Evolutionary conservation across 1,284 basidiomycete genomes (phyloP), one percentile per base, ranked within the genome.

Genomic region (Austroboletus niveus): DNA sequence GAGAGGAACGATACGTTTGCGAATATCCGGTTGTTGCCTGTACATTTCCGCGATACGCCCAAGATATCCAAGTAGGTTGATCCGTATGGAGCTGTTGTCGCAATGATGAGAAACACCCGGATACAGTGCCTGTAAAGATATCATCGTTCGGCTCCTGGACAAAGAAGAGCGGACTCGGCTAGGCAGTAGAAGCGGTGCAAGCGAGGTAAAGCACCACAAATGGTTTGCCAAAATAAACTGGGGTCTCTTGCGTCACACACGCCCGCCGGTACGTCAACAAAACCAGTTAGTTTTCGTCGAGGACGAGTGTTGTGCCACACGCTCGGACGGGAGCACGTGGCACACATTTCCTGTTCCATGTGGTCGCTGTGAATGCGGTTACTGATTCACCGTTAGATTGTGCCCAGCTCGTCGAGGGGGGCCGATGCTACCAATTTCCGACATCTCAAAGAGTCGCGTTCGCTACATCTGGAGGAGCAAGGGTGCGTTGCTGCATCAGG

Each of bases 141-240:
- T 92, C 66, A 82, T 99, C 61, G 80, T 80, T 42, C 92, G 94
- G 61, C 72, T 98, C 48, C 76, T 99, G 59, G 91, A 94, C 80
- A 99, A 99, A 77, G 88, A 90, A 64, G 96, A 99, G 71, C 78
- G 82, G 64, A 88, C 85, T 59, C 83, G 96, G 49, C 72, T 99
- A 49, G 96, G 96, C 43, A 93, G 91, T 70, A 86, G 83, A 69
- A 93, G 88, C 56, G 97, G 97, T 38, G 97, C 97, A 43, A 95
- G 92, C 62, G 97, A 99, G 72, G 94, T 99, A 63, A 99, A 99
- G 77, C 89, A 92, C 61, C 95, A 98, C 80, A 97, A 94, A 71
- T 99, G 97, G 97, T 99, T 99, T 75, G 76, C 80, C 29, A 92
- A 91, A 65, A 86, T 97, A 68, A 96, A 93, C 72, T 99, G 96